These are phyloP conservation scores for Chlorella sp. DNA, from an alignment of 139 green algal species.

Conservation along the genomic window DNA sequence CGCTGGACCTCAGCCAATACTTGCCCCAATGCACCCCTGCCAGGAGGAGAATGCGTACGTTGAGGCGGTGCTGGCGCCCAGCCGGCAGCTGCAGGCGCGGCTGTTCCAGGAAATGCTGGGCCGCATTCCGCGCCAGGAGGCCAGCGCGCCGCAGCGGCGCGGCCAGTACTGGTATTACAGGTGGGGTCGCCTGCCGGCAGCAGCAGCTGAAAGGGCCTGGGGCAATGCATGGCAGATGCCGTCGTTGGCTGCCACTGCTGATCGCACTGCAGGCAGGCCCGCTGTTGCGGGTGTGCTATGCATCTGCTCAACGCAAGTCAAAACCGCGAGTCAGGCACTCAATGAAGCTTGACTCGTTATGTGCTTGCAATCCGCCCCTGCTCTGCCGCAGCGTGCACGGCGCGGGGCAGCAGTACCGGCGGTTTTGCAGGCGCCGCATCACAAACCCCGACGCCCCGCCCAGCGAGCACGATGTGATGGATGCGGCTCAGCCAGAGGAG, in stretches of 20 bases:
- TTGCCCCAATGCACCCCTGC: neutral
- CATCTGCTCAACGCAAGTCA: too few species aligned
- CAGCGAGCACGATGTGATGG: slow-evolving; percentile 37
- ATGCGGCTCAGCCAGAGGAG: slow-evolving; percentile 45
- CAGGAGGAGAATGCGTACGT: slow-evolving; percentile 80
- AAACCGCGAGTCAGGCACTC: too few species aligned
- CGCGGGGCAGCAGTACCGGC: slow-evolving; percentile 71
- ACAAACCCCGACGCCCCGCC: slow-evolving; percentile 52
- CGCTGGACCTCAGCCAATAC: too few species aligned
- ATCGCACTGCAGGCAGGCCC: too few species aligned
- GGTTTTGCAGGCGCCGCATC: slow-evolving; percentile 70
- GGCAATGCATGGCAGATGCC: too few species aligned
- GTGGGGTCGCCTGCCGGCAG: too few species aligned
- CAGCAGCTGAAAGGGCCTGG: too few species aligned
- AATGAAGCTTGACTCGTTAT: too few species aligned
- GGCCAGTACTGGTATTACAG: slow-evolving; percentile 82
- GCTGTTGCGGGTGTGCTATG: too few species aligned
- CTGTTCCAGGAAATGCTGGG: slow-evolving; percentile 86
- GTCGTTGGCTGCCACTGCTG: too few species aligned
- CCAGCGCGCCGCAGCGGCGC: slow-evolving; percentile 51
- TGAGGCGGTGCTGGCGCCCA: slow-evolving; percentile 73
- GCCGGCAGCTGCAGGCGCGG: slow-evolving; percentile 70
- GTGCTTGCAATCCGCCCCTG: too few species aligned
- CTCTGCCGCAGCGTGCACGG: slow-evolving; percentile 51
- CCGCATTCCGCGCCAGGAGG: slow-evolving; percentile 82